These are phyloP conservation scores for Wickerhamomyces pijperi DNA, from an alignment of 805 yeast genomes.

Conservation along the genomic window DNA sequence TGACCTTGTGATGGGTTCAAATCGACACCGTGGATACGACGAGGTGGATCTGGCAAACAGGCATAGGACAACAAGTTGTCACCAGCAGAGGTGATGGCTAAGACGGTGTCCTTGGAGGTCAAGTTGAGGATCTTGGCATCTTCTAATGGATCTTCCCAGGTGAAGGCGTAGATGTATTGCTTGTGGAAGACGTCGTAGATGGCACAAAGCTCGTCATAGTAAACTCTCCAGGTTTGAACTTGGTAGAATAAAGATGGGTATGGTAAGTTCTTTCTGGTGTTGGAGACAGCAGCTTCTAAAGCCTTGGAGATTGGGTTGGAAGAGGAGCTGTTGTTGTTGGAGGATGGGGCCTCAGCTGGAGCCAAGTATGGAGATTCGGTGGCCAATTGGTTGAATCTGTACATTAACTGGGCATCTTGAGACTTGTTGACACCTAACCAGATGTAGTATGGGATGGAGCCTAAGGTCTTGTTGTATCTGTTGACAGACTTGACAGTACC, in stretches of 20 bases:
- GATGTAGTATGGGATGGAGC: conserved; percentile 71
- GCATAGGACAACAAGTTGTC: conserved; percentile 74
- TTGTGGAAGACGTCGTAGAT: conserved; percentile 61
- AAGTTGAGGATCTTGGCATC: conserved; percentile 58
- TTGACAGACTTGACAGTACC: conserved; percentile 74
- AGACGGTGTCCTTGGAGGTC: conserved; percentile 53
- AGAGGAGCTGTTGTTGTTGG: conserved; percentile 4
- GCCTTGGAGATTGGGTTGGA: conserved; percentile 47
- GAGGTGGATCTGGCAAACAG: conserved; percentile 56
- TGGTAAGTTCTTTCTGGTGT: conserved; percentile 55
- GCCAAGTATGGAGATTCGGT: conserved; percentile 77
- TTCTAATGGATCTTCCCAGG: conserved; percentile 87
- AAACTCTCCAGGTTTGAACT: conserved; percentile 66
- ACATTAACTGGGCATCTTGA: conserved; percentile 35
- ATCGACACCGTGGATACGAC: conserved; percentile 74
- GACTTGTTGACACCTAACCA: conserved; percentile 71
- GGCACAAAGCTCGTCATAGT: conserved; percentile 61
- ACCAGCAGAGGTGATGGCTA: conserved; percentile 82
- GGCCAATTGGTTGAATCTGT: conserved; percentile 56
- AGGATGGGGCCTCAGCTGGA: conserved; percentile 27
- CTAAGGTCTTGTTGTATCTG: conserved; percentile 50
- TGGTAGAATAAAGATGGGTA: conserved; percentile 77
- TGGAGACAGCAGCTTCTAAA: conserved; percentile 61
- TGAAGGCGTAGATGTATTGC: conserved; percentile 78
- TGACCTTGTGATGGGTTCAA: conserved; percentile 78